phyloP scores from a whole-genome alignment of 2,329 filamentous ascomycete species.

The Ceratocystis alfenasii region DNA sequence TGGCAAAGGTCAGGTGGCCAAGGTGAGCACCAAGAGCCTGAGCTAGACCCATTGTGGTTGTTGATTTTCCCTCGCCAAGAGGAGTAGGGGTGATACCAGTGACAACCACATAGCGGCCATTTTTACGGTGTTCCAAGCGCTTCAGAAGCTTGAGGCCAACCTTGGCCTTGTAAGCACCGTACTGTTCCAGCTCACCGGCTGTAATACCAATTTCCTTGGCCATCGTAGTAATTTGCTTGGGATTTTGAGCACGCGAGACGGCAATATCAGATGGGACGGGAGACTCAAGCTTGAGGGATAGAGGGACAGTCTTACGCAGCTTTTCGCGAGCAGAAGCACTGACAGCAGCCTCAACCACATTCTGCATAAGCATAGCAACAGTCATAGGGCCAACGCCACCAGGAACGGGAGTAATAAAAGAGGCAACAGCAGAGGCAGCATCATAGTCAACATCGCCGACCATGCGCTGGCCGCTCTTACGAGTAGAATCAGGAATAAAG shows the following conservation, averaged over 20 bases:
- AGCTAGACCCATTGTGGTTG: conserved; percentile 88
- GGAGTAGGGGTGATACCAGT: conserved; percentile 95
- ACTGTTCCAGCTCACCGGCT: conserved; percentile 81
- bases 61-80: conserved; percentile 94
- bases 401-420: conserved; percentile 87
- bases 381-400: conserved; percentile 98
- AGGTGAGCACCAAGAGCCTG: conserved; percentile 87
- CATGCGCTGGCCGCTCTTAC: conserved; percentile 82
- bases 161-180: conserved; percentile 92
- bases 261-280: conserved; percentile 95
- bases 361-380: conserved; percentile 93
- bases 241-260: conserved; percentile 75
- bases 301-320: conserved; percentile 62
- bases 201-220: conserved; percentile 81
- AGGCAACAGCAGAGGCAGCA: conserved; percentile 71
- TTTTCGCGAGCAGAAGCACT: conserved; percentile 74
- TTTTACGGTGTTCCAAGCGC: conserved; percentile 70
- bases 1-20: conserved; percentile 81
- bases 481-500: conserved; percentile 76
- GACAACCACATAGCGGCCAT: conserved; percentile 85
- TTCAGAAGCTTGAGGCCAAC: conserved; percentile 72
- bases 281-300: conserved; percentile 65
- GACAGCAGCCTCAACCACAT: conserved; percentile 78
- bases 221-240: conserved; percentile 79
- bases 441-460: conserved; percentile 94